Percentiles rank a stretch among this genome's conserved stretches.
Conservation (phyloP, 23 red algal genomes). For the Gracilaria caudata region DNA sequence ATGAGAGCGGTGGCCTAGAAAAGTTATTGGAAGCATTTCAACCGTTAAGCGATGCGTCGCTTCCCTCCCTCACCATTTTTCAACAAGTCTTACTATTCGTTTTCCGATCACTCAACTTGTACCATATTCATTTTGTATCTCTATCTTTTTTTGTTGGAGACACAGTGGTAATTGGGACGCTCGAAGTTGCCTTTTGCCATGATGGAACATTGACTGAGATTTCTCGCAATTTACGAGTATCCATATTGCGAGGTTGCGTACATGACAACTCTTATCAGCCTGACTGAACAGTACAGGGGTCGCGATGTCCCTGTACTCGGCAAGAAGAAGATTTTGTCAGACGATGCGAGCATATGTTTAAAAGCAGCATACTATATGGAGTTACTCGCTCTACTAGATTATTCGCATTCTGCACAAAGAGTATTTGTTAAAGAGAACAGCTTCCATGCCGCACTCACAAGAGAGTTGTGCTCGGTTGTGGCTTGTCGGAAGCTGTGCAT, state of each 20-base stretch:
- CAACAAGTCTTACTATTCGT: constrained; percentile 13
- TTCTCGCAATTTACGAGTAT: background rate
- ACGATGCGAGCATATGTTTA: background rate
- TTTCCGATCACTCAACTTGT: constrained; percentile 9
- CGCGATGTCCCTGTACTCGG: too few relatives aligned
- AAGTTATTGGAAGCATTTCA: background rate
- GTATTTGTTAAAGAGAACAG: background rate
- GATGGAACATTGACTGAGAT: background rate
- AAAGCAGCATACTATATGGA: background rate
- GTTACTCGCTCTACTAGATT: too few relatives aligned
- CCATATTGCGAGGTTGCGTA: background rate
- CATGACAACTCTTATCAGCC: background rate
- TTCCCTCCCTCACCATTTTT: constrained; percentile 4
- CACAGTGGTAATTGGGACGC: background rate
- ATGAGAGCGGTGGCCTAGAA: background rate
- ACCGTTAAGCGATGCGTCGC: background rate
- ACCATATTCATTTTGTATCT: constrained; percentile 11
- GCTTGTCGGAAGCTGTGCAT: too few relatives aligned
- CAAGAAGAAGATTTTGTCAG: background rate
- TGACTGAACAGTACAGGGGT: too few relatives aligned
- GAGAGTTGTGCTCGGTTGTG: too few relatives aligned
- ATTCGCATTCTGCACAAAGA: too few relatives aligned
- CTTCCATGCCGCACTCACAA: too few relatives aligned
- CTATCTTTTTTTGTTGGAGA: background rate
- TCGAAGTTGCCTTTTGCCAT: background rate